Base-by-base conservation (phyloP, 1,284 basidiomycete genomes). In the Malassezia cuniculi region DNA sequence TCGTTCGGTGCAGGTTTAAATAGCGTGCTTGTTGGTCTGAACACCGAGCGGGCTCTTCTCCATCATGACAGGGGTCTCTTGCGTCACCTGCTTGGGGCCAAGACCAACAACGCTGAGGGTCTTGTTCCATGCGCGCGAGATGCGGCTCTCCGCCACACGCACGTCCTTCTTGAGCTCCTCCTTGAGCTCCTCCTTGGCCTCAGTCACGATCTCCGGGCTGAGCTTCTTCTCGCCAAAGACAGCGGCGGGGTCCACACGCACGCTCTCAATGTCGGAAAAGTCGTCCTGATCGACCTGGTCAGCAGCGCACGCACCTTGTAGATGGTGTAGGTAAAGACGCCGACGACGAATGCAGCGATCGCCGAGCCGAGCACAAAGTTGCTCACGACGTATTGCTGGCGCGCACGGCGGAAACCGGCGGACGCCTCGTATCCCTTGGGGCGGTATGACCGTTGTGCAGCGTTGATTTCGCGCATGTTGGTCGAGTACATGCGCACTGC, bases 251-350 rank as follows among this genome's bases (percentile, higher is more conserved):
- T 24, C 22, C 7, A 39, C 36, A 14, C 42, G 36, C 16, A 39
- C 35, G 22, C 20, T 35, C 27, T 45, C 42, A 7, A 45, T 27
- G 14, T 45, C 42, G 12, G 42, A 45, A 21, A 45, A 45, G 33
- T 45, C 42, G 15, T 45, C 42, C 17, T 45, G 42, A 21, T 45
- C 42, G 14, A 45, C 41, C 41, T 43, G 35, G n/a, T 7, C 12
- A 1, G 15, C 4, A 3, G 6, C 1, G 10, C 12, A 43, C 41
- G 10, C 34, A 43, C 41, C 36, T 31, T 39, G 27, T 34, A n/a
- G 7, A 45, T 45, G n/a, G 42, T 39, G 27, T 45, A 45, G 7
- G 33, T 22, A 31, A 39, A 45, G 10, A 45, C 37, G 5, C 42
- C 38, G 10, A 21, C 28, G 14, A 37, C 22, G 12, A 45, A 39